Conservation (phyloP, 2,329 filamentous ascomycete genomes). For the Periconia sp. region DNA sequence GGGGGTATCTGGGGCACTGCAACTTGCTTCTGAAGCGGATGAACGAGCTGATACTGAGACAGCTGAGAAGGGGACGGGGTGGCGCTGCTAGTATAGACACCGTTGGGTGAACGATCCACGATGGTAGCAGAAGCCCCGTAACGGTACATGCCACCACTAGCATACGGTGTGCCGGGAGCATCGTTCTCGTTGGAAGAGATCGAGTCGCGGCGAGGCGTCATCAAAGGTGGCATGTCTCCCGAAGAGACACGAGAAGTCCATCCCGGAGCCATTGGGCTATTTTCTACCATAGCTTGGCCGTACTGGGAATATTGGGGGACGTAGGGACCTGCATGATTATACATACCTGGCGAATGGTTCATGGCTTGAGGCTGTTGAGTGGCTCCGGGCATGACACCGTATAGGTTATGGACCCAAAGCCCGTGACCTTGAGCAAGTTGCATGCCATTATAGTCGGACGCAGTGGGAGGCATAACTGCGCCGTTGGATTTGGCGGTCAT, state of each 20-base stretch:
- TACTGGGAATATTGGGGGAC: constrained; percentile 50
- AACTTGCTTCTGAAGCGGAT: constrained; percentile 41
- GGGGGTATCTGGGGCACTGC: constrained; percentile 46
- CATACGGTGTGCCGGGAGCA: constrained; percentile 52
- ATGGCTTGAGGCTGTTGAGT: constrained; percentile 35
- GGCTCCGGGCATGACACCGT: constrained; percentile 34
- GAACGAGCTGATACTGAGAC: constrained; percentile 47
- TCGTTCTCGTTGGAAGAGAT: constrained; percentile 57
- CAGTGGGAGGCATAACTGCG: constrained; percentile 33
- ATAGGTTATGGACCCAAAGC: constrained; percentile 41
- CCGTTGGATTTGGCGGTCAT: constrained; percentile 34
- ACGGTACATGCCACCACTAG: constrained; percentile 47
- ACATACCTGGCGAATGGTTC: constrained; percentile 45
- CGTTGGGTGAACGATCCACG: constrained; percentile 53
- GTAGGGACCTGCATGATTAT: constrained; percentile 48
- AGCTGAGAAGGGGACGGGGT: constrained; percentile 55
- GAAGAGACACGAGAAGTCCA: constrained; percentile 51
- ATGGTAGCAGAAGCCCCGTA: constrained; percentile 49
- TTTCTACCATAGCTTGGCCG: constrained; percentile 46
- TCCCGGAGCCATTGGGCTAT: constrained; percentile 47
- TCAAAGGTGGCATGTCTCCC: constrained; percentile 52
- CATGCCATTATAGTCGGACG: constrained; percentile 38
- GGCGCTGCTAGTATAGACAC: constrained; percentile 49
- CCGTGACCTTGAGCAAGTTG: constrained; percentile 40
- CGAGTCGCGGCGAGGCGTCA: constrained; percentile 55